Conservation (phyloP, 495 filamentous ascomycete species). For the Massariosphaeria phaeospora region DNA sequence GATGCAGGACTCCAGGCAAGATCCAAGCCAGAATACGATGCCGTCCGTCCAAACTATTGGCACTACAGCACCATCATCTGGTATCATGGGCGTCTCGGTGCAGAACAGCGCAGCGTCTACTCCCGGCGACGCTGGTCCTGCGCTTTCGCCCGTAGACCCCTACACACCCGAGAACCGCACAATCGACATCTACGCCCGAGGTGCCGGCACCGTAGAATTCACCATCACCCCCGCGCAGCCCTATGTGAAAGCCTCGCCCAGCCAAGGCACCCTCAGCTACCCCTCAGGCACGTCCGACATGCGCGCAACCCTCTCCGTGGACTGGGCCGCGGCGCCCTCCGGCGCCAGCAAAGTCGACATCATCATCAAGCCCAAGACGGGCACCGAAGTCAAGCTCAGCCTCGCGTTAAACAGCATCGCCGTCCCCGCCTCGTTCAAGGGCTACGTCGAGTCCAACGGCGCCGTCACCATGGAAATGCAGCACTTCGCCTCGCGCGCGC, state of each 20-base stretch:
- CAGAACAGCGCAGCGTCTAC: constrained; percentile 22
- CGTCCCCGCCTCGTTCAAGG: constrained; percentile 16
- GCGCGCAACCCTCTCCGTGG: constrained; percentile 10
- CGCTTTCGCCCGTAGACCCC: constrained; percentile 7
- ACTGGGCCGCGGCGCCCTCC: constrained; percentile 19
- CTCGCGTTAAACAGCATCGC: constrained; percentile 18
- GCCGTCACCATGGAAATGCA: constrained; percentile 23
- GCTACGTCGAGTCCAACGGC: constrained; percentile 26
- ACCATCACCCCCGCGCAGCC: constrained; percentile 17
- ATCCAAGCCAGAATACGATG: constrained; percentile 21
- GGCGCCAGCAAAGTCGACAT: constrained; percentile 20
- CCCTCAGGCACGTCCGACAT: constrained; percentile 21
- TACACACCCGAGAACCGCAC: constrained; percentile 30
- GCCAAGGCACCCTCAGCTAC: constrained; percentile 17
- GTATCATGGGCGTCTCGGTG: constrained; percentile 20
- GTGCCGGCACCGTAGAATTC: constrained; percentile 16
- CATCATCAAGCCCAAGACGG: constrained; percentile 15
- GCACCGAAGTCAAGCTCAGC: constrained; percentile 11
- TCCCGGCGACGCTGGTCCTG: constrained; percentile 17
- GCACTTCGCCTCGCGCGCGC: constrained; percentile 3
- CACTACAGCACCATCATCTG: constrained; percentile 20
- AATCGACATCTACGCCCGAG: constrained; percentile 26
- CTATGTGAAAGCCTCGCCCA: constrained; percentile 12
- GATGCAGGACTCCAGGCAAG: constrained; percentile 14
- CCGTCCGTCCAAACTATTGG: constrained; percentile 22